A percentile compares a stretch with the other conserved stretches of the same genome.
These are phyloP conservation scores for Pyrenophora teres DNA, from an alignment of 2,329 filamentous ascomycete genomes.

Conservation along the genomic window DNA sequence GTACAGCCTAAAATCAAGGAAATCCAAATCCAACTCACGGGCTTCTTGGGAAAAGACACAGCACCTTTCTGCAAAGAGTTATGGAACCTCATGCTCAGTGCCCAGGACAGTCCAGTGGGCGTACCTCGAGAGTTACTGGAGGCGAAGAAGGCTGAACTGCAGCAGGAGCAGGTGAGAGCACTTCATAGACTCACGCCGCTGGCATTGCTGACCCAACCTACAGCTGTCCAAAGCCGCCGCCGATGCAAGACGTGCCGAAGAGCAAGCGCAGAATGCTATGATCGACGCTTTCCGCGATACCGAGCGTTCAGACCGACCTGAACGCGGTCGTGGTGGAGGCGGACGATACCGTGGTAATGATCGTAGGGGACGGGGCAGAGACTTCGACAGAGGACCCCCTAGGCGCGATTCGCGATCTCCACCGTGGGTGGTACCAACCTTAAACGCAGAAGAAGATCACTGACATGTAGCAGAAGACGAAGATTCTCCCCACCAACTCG, in stretches of 20 bases:
- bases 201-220: slow-evolving; percentile 46
- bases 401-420: slow-evolving; percentile 59
- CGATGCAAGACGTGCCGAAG: slow-evolving; percentile 71
- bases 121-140: slow-evolving; percentile 94
- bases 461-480: slow-evolving; percentile 48
- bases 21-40: slow-evolving; percentile 90
- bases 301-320: slow-evolving; percentile 56
- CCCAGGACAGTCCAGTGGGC: slow-evolving; percentile 83
- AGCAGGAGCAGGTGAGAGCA: slow-evolving; percentile 81
- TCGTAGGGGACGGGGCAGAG: slow-evolving; percentile 47
- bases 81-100: slow-evolving; percentile 89
- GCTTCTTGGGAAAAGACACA: slow-evolving; percentile 93
- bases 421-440: slow-evolving; percentile 27
- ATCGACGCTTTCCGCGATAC: slow-evolving; percentile 69
- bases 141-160: slow-evolving; percentile 92
- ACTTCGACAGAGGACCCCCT: slow-evolving; percentile 54
- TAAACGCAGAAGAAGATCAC: background rate
- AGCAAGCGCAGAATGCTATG: slow-evolving; percentile 66
- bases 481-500: slow-evolving; percentile 56
- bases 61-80: slow-evolving; percentile 88
- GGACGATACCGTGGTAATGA: slow-evolving; percentile 54
- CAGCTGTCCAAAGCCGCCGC: slow-evolving; percentile 83
- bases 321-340: slow-evolving; percentile 52
- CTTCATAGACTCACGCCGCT: background rate
- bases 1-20: slow-evolving; percentile 89